Base-by-base conservation (phyloP, 2,329 filamentous ascomycete genomes). In the Didymellaceae sp. region DNA sequence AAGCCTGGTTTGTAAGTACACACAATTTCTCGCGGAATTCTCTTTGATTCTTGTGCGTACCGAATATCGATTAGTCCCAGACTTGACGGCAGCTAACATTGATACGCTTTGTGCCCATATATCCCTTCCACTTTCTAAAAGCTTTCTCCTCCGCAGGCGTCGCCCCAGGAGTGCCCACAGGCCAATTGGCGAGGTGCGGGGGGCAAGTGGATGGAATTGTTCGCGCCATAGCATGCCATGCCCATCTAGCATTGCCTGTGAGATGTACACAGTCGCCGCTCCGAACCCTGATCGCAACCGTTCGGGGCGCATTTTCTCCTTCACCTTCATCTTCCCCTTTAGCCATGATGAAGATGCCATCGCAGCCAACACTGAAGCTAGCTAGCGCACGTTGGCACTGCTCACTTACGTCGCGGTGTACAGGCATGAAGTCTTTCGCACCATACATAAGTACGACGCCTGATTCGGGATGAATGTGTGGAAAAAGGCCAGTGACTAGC, bases 151-250 rank as follows among this genome's bases (percentile, higher is more conserved):
- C 69, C 1, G 58, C 57, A 5, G 58, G 11, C 6, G 62, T 71
- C 33, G 62, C 63, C 20, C 65, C 67, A 17, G 68, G 68, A 3
- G 68, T 72, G 7, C 70, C 68, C 4, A 70, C 62, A 13, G 92
- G 92, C 92, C 92, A 97, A 41, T 87, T 78, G 46, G 80, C 77
- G 41, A 97, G 75, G 72, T 86, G 88, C 0, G 77, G 74, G 0
- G 93, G 93, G 71, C 92, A 97, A 0, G 90, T 96, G 1, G 78
- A 83, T 37, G 86, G 83, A 34, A 97, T 70, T 3, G 97, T 88
- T 68, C 91, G 93, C 2, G 94, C 92, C 39, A 97, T 92, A 9
- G 90, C 92, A 75, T 97, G 94, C 93, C 93, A 97, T 3, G 93
- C 92, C 76, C 90, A 96, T 37, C 94, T 81, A 6, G 90, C 88